Percentiles rank a stretch among this genome's conserved stretches.
phyloP scores from a whole-genome alignment of 164 flowering plant genomes.

The Saururus chinensis region DNA sequence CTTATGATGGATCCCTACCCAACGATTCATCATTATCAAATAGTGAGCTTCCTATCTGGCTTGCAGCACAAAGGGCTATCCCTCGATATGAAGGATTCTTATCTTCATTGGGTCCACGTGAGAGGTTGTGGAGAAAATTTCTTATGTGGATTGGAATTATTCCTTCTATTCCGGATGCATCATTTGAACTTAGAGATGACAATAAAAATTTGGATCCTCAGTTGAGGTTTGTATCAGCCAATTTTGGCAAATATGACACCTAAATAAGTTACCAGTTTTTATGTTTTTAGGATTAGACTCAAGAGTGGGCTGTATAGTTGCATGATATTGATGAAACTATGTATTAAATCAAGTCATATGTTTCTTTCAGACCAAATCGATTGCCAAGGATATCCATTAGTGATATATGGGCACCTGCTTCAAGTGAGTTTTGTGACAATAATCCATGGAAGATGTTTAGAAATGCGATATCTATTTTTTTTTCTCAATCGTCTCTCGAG shows the following conservation, averaged over 20 bases:
- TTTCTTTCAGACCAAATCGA: constrained; percentile 51
- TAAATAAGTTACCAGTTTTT: neutral
- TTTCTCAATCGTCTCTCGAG: constrained; percentile 74
- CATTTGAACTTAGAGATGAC: constrained; percentile 31
- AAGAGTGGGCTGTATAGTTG: too few species aligned
- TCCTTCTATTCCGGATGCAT: constrained; percentile 40
- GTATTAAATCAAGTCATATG: constrained; percentile 5
- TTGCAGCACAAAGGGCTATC: constrained; percentile 87
- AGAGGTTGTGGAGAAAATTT: constrained; percentile 64
- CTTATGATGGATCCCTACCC: constrained; percentile 19
- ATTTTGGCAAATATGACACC: neutral
- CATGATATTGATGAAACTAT: neutral
- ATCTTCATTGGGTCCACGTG: constrained; percentile 75
- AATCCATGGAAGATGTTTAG: constrained; percentile 59
- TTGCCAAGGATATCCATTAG: constrained; percentile 77
- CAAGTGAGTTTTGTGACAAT: constrained; percentile 53
- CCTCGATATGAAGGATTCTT: constrained; percentile 78
- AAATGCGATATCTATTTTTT: constrained; percentile 58
- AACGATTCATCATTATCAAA: constrained; percentile 28
- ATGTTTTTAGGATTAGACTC: neutral
- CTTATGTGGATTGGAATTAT: constrained; percentile 59
- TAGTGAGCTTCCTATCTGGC: constrained; percentile 69
- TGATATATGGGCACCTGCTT: constrained; percentile 92
- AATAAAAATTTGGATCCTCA: constrained; percentile 35
- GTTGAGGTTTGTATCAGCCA: constrained; percentile 35